Evolutionary conservation across 257 asterid species (phyloP), one percentile per base, ranked within the genome.

Genomic region (Lavandula angustifolia): DNA sequence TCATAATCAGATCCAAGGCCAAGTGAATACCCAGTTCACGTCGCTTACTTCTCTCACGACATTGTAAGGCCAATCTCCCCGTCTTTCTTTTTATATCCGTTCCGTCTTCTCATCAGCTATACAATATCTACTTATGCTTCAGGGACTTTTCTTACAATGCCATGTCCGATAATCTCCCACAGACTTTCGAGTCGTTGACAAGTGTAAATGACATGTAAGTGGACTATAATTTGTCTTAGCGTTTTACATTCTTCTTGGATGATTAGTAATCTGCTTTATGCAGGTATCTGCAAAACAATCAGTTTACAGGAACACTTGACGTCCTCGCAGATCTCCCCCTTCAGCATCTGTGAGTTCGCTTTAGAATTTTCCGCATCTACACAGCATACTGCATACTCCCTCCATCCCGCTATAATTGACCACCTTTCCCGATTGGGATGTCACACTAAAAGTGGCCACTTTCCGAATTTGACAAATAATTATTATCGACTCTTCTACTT

Each of bases 201-300:
- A 80, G 81, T 63, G 75, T 90, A 48, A 76, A 68, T 13, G 67
- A 77, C 60, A 81, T 94, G 99, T 94, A 83, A 90, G 97, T 57
- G 42, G 40, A 50, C 14, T 64, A 42, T 35, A 50, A 50, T 22
- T 34, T 17, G 7, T 37, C 41, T 7, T 43, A 11, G 43, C 54
- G 38, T 31, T 32, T 29, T 60, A 22, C 27, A 12, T 53, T 16
- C 67, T 51, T 59, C 27, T 14, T 34, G 12, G 40, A 35, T 46
- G 12, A 64, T 64, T 61, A 11, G 46, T 72, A 27, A 76, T 64
- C 38, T 2, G 31, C 62, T 68, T 73, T 68, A 31, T 72, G 71
- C 83, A 92, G 99, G 99, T 82, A 82, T 76, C 75, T 92, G 81
- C 92, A 92, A 71, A 92, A 87, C 79, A 89, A 92, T 77, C 96